phyloP scores from a whole-genome alignment of 192 early-diverging fungal genomes.

The Linnemannia zychae region DNA sequence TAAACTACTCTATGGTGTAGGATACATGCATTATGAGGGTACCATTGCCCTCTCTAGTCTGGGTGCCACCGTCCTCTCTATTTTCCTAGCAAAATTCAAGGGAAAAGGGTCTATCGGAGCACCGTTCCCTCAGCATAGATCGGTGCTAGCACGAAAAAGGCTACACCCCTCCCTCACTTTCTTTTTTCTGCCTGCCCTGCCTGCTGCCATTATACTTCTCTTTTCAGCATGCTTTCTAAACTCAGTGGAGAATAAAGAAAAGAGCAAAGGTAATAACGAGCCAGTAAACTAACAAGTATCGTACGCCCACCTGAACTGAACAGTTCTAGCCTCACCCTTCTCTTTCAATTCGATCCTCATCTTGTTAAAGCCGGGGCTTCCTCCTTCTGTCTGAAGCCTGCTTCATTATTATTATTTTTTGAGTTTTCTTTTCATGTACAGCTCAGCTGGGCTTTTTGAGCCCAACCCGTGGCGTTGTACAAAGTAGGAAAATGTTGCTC shows the following conservation, averaged over 20 bases:
- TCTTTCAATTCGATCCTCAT: not conserved
- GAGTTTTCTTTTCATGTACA: not conserved
- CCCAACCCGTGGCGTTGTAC: not conserved
- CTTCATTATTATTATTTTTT: not conserved
- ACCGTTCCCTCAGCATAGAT: too few species aligned
- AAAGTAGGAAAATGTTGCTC: not conserved
- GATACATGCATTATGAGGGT: too few species aligned
- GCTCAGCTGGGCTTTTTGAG: not conserved
- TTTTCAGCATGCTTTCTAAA: not conserved
- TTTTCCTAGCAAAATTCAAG: too few species aligned
- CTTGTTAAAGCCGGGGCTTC: not conserved
- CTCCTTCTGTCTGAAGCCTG: too few species aligned
- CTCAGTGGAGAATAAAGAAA: not conserved
- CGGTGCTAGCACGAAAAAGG: not conserved
- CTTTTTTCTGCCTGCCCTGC: not conserved
- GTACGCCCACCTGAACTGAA: too few species aligned
- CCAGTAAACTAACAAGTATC: too few species aligned
- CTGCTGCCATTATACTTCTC: not conserved
- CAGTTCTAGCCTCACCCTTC: not conserved
- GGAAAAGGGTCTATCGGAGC: too few species aligned
- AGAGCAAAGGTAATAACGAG: not conserved
- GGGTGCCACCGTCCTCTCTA: too few species aligned
- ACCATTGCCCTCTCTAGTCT: too few species aligned
- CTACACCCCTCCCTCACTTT: not conserved
- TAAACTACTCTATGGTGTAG: too few species aligned